Base-by-base conservation (phyloP, 169 alveolate genomes). In the Plasmodium relictum region DNA sequence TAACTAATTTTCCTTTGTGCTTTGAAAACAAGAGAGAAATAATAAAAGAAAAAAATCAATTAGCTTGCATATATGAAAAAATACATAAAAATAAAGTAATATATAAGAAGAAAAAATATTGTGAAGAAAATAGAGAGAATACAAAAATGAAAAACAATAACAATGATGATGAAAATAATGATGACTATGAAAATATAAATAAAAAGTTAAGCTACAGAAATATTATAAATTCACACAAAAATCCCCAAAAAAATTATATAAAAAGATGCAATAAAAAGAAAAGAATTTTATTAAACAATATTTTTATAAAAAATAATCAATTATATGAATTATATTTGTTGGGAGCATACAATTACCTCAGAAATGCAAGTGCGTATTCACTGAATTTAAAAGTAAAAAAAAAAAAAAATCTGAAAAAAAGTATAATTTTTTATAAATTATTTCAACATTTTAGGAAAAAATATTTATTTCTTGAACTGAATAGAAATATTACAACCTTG, bases 1-100 rank as follows among this genome's bases (percentile, higher is more conserved):
- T 83, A 6, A 66, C 72, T 3, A 83, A 83, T 41, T 83, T 83
- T 24, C 91, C 91, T 0, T 9, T 16, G 22, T 24, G 26, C 44
- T 24, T 39, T 1, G 44, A 7, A 37, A 41, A 50, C 18, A 50
- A 37, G 42, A 50, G 50, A 10, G 50, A 62, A 12, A 26, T 48
- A 5, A 16, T 44, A 62, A 24, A 56, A 2, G 22, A 7, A 9
- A 20, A n/a, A 9, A 12, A 31, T 2, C 39, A 31, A 3, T 31
- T 31, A 31, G 3, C 3, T 31, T 31, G 1, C 3, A 31, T 2
- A 31, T 1, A 31, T 31, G 39, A 31, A 31, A 31, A 31, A 31
- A 31, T 31, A 31, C 1, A 31, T 31, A 3, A 31, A 31, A 9
- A 22, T 24, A 22, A 8, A 41, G 18, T 1, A 0, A n/a, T 3